Evolutionary conservation across 805 yeast genomes (phyloP), one percentile per base, ranked within the genome.

Genomic region (Yamadazyma olivae): DNA sequence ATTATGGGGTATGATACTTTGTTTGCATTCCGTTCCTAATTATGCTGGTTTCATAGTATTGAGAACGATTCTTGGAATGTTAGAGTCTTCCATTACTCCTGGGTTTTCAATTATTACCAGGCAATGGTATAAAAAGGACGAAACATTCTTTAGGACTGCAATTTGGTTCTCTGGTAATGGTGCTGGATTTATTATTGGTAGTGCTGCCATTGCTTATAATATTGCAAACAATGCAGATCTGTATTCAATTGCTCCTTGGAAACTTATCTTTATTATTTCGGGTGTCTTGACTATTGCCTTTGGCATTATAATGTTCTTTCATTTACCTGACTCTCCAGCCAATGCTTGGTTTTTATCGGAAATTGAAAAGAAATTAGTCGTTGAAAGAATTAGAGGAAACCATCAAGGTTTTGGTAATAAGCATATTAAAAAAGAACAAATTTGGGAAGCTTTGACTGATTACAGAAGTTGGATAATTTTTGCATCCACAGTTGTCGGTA

Each of bases 31-130:
- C 13, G 77, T 75, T 2, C 74, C 79, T 46, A 62, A 70, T 1
- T 74, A 73, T 47, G 75, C 79, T 3, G 60, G 75, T n/a, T 57
- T 77, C 34, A 71, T 77, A 75, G 56, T 73, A n/a, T 73, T 73
- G 1, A 57, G 83, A 38, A 61, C 74, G 2, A 51, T 77, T 17
- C 49, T 77, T 17, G 83, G 83, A 5, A 44, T 70, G 15, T 74
- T 77, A 47, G 83, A 78, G 50, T 57, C 76, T 3, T 67, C 75
- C 3, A 61, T 76, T 32, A 74, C 79, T 1, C 81, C 80, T 2
- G 77, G 79, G 0, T 68, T 77, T 33, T 68, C 77, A 35, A 59
- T 77, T 17, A 66, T 80, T 32, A 74, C 81, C 17, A 72, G 81
- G 16, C 77, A 77, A 82, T 81, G 77, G 58, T 81, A 77, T 55